These are phyloP conservation scores for Clavariopsis aquatica DNA, from an alignment of 495 filamentous ascomycete genomes.

Conservation along the genomic window DNA sequence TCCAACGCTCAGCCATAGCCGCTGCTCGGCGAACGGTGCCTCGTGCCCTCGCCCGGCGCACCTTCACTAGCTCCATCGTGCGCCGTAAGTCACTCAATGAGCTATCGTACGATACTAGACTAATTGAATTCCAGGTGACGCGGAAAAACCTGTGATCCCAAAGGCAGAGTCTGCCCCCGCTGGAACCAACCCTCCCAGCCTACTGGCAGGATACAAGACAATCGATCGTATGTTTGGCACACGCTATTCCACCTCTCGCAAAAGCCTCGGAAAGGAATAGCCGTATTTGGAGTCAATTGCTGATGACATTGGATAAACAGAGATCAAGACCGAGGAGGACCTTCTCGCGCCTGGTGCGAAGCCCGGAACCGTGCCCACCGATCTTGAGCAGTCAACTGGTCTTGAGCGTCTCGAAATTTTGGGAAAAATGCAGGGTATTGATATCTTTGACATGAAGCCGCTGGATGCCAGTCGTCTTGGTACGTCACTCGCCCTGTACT, in stretches of 20 bases:
- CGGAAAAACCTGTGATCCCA: conserved; percentile 25
- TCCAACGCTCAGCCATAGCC: conserved; percentile 75
- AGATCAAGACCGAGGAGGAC: conserved; percentile 78
- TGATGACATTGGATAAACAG: conserved; percentile 49
- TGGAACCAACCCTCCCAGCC: conserved; percentile 32
- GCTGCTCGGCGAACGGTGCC: conserved; percentile 69
- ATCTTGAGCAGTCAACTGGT: conserved; percentile 92
- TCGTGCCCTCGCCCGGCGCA: conserved; percentile 59
- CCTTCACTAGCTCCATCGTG: conserved; percentile 58
- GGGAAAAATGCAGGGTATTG: conserved; percentile 98
- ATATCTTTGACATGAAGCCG: conserved; percentile 98
- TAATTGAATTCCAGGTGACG: conserved; percentile 35
- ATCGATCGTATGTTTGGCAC: conserved; percentile 40
- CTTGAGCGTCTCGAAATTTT: conserved; percentile 97
- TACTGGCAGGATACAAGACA: conserved; percentile 39
- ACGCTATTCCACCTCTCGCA: neutral
- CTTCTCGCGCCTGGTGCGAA: conserved; percentile 79
- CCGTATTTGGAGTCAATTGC: conserved; percentile 3
- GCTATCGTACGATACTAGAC: conserved; percentile 31
- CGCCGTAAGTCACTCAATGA: conserved; percentile 55
- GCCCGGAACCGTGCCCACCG: conserved; percentile 83
- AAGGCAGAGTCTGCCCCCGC: conserved; percentile 27
- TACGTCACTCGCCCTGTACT: conserved; percentile 45
- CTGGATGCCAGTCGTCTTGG: conserved; percentile 86
- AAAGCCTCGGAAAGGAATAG: neutral